phyloP scores from a whole-genome alignment of 805 yeast species.

The Candida taoyuanica region DNA sequence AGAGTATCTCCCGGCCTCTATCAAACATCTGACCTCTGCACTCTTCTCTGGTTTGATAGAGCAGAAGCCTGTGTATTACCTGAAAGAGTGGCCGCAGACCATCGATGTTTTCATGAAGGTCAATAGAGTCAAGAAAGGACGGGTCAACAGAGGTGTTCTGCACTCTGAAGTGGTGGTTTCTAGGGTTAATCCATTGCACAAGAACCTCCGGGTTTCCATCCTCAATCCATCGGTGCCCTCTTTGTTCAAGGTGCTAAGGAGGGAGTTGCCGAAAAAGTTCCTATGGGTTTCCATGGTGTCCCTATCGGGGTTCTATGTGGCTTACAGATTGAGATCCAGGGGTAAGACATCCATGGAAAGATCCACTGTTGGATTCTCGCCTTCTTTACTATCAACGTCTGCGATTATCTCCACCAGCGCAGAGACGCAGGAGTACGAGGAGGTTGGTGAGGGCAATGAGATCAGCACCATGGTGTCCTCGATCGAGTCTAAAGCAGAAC shows the following conservation, averaged over 20 bases:
- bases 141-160: constrained; percentile 14
- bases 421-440: too few relatives aligned
- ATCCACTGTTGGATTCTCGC: too few relatives aligned
- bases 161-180: constrained; percentile 8
- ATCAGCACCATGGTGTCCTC: not conserved
- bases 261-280: constrained; percentile 13
- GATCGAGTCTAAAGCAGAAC: not conserved
- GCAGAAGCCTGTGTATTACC: constrained; percentile 12
- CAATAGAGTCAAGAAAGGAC: constrained; percentile 1
- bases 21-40: constrained; percentile 3
- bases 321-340: not conserved
- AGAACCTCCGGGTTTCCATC: constrained; percentile 9
- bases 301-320: constrained; percentile 11
- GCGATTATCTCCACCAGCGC: too few relatives aligned
- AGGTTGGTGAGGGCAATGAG: not conserved
- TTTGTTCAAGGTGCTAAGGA: constrained; percentile 3
- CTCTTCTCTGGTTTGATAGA: constrained; percentile 16
- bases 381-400: too few relatives aligned
- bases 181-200: constrained; percentile 13
- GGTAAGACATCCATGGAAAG: too few relatives aligned
- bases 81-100: constrained; percentile 12
- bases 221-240: constrained; percentile 18
- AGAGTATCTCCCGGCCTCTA: constrained; percentile 10
- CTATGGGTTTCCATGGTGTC: constrained; percentile 1
- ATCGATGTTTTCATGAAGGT: constrained; percentile 6